A percentile compares a stretch with the other conserved stretches of the same genome.
Conservation (phyloP, 1,284 basidiomycete species). For the Ceratobasidium sp. region DNA sequence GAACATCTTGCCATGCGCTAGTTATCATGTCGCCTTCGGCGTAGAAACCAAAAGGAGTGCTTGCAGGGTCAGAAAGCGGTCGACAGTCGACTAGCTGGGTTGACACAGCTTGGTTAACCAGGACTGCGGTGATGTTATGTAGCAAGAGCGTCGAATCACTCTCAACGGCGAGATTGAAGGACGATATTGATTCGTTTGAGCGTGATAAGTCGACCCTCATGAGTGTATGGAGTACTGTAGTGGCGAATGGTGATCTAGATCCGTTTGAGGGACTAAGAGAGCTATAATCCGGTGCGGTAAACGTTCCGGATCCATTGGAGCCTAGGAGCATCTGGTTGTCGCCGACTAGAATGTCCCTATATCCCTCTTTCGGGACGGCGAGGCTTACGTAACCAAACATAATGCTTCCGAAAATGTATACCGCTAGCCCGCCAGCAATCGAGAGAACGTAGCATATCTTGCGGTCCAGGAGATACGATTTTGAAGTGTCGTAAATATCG, state of each 20-base stretch:
- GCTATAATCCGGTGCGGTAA: slow-evolving; percentile 1
- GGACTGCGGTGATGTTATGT: background rate
- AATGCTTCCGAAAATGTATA: background rate
- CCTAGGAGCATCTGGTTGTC: slow-evolving; percentile 7
- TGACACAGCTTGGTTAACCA: background rate
- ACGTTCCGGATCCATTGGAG: slow-evolving; percentile 8
- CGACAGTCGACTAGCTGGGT: slow-evolving; percentile 3
- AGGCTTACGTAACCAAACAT: slow-evolving; percentile 8
- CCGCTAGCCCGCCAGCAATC: background rate
- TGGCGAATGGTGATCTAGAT: background rate
- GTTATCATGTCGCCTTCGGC: background rate
- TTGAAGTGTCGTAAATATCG: background rate
- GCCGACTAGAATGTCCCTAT: background rate
- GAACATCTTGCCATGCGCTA: background rate
- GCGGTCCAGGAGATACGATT: background rate
- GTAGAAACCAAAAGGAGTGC: background rate
- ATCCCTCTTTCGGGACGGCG: background rate
- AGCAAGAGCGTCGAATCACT: background rate
- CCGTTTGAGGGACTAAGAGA: slow-evolving; percentile 1
- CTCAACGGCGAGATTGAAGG: slow-evolving; percentile 2
- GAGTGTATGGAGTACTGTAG: background rate
- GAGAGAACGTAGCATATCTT: background rate
- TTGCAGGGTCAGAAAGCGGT: background rate
- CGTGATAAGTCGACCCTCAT: background rate
- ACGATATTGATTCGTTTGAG: background rate